Evolutionary conservation across 75 land plant species (phyloP).

Genomic region (Ceratopteris richardii): DNA sequence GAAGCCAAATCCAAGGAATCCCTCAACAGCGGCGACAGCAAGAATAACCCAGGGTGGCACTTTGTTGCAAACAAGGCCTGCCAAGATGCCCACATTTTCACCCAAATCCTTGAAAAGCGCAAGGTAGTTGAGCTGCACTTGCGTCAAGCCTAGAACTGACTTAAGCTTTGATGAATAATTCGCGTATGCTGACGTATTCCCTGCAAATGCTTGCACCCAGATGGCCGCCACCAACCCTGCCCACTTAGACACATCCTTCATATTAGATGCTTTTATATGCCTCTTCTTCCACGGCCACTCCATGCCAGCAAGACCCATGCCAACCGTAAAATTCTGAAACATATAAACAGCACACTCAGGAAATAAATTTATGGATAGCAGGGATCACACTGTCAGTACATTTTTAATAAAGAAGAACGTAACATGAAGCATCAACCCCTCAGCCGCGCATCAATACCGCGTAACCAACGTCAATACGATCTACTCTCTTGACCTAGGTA

Average conservation of each 20-base stretch:
- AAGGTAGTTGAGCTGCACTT: slow-evolving; percentile 32
- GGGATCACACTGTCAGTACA: too few species aligned
- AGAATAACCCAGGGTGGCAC: slow-evolving; percentile 34
- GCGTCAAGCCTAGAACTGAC: slow-evolving; percentile 17
- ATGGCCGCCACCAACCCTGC: slow-evolving; percentile 29
- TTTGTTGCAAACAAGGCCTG: slow-evolving; percentile 25
- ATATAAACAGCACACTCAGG: too few species aligned
- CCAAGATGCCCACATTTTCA: slow-evolving; percentile 25
- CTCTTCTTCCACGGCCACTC: too few species aligned
- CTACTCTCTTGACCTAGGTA: too few species aligned
- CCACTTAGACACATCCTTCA: slow-evolving; percentile 29
- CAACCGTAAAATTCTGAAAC: too few species aligned
- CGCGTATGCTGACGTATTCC: slow-evolving; percentile 37
- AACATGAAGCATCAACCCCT: too few species aligned
- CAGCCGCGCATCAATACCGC: too few species aligned
- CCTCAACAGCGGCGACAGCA: slow-evolving; percentile 23
- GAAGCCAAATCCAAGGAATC: slow-evolving; percentile 24
- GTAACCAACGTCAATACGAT: too few species aligned
- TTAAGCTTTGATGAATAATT: slow-evolving; percentile 35
- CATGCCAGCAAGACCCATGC: too few species aligned
- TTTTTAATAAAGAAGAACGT: too few species aligned
- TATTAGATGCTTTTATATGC: too few species aligned
- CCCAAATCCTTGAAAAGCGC: slow-evolving; percentile 32
- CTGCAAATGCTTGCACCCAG: slow-evolving; percentile 36
- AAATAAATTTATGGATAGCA: too few species aligned